These are phyloP conservation scores for Nakaseomyces sp. DNA, from an alignment of 1,139 yeast species.

Conservation along the genomic window DNA sequence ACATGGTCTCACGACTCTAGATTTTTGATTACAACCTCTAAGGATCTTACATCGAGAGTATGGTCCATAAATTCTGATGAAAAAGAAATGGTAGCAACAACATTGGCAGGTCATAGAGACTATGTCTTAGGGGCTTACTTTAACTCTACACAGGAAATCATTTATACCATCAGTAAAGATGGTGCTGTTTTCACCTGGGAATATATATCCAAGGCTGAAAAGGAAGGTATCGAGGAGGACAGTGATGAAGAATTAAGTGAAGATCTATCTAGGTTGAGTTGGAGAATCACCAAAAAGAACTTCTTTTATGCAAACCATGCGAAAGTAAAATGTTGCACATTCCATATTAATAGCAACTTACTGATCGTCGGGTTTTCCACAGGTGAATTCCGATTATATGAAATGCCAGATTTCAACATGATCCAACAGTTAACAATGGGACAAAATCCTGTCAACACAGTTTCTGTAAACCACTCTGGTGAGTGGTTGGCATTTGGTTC, in stretches of 20 bases:
- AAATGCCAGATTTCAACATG: slow-evolving; percentile 65
- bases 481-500: slow-evolving; percentile 98
- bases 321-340: slow-evolving; percentile 70
- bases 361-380: slow-evolving; percentile 83
- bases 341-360: slow-evolving; percentile 63
- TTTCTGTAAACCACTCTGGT: slow-evolving; percentile 70
- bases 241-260: slow-evolving; percentile 36
- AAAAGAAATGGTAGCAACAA: slow-evolving; percentile 63
- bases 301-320: slow-evolving; percentile 61
- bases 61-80: slow-evolving; percentile 71
- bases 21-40: slow-evolving; percentile 76
- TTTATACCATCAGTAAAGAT: slow-evolving; percentile 86
- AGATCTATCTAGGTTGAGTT: slow-evolving; percentile 40
- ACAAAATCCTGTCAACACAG: slow-evolving; percentile 78
- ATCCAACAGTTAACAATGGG: slow-evolving; percentile 90
- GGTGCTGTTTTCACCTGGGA: slow-evolving; percentile 95
- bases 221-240: slow-evolving; percentile 35
- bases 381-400: slow-evolving; percentile 92
- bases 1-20: slow-evolving; percentile 90
- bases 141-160: slow-evolving; percentile 73
- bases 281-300: slow-evolving; percentile 80
- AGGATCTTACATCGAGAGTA: slow-evolving; percentile 84
- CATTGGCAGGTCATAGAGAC: slow-evolving; percentile 89
- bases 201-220: slow-evolving; percentile 47
- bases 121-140: slow-evolving; percentile 82